A percentile compares a stretch with the other conserved stretches of the same genome.
Evolutionary conservation across 176 grass and related monocot genomes (phyloP).

Genomic region (Aegilops speltoides): DNA sequence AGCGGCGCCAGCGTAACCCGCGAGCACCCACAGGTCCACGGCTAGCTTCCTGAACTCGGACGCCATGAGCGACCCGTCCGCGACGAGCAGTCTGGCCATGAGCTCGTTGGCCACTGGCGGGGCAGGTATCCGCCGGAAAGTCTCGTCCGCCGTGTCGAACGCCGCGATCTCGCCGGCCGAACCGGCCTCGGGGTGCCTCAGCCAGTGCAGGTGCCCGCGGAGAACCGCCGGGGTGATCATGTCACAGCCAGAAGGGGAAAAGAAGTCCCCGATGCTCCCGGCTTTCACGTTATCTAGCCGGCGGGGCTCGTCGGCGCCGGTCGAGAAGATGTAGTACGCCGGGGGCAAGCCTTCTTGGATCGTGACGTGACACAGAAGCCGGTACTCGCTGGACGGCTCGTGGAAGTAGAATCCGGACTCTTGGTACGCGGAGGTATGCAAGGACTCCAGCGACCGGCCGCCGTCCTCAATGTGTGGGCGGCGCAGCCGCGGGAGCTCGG

Average conservation of each 20-base stretch:
- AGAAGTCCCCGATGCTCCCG: too few relatives aligned
- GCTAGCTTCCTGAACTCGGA: not conserved
- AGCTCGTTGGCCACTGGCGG: not conserved
- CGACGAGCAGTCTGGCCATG: not conserved
- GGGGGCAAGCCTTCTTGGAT: too few relatives aligned
- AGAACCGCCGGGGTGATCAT: not conserved
- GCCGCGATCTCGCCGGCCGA: not conserved
- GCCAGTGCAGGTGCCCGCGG: not conserved
- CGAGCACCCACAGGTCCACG: not conserved
- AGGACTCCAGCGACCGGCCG: too few relatives aligned
- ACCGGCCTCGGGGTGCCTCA: not conserved
- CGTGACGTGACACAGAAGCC: not conserved
- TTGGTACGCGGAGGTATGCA: too few relatives aligned
- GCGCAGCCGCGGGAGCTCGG: not conserved
- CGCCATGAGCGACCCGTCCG: not conserved
- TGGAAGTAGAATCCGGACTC: conserved; percentile 14
- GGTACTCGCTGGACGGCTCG: not conserved
- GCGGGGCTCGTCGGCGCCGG: not conserved
- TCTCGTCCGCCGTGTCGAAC: not conserved
- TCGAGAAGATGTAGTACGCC: not conserved
- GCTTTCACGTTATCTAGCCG: too few relatives aligned
- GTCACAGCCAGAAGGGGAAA: too few relatives aligned
- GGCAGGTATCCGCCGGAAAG: not conserved
- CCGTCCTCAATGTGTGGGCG: too few relatives aligned
- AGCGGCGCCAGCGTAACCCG: not conserved